Evolutionary conservation across 768 basidiomycete species (phyloP), one percentile per base, ranked within the genome.

Genomic region (Trametes punicea): DNA sequence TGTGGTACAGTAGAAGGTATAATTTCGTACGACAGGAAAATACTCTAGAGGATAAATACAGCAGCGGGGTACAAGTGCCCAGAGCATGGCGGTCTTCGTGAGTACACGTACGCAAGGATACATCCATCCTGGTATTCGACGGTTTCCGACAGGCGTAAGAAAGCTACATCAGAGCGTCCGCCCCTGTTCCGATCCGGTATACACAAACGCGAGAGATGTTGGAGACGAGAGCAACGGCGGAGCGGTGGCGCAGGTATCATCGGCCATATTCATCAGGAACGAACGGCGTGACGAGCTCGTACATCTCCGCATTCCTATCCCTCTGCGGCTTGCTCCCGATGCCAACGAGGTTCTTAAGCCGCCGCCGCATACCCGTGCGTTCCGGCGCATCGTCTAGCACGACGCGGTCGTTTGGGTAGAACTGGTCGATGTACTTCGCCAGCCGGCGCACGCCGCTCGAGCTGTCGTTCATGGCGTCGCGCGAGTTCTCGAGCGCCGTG

Each of bases 281-380:
- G 69, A 92, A 92, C 1, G 90, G 90, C 15, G 90, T 92, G 52
- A 92, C 88, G 10, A 90, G 77, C 38, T 90, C 87, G 59, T 86
- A 92, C 8, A 84, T 87, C 56, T 91, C 88, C 62, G 88, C 87
- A 65, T 92, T 92, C 40, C 79, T 77, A 45, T 80, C 76, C 4
- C 80, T 74, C 29, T 71, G 75, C 63, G 74, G 78, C 64, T 71
- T 79, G 67, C 73, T 49, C 69, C 73, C 57, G 74, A 77, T 62
- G 71, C 83, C 64, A 21, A 88, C 84, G 15, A 88, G 78, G 38
- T 82, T 80, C 68, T 81, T 83, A 62, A 87, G 75, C 59, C 84
- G 73, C 36, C 78, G 78, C 13, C 79, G 76, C 34, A 83, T 74
- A 21, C 77, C 74, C 47, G 49, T 62, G 49, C 71, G 73, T 45